These are phyloP conservation scores for Desmodesmus armatus DNA, from an alignment of 139 green algal species.

Conservation along the genomic window DNA sequence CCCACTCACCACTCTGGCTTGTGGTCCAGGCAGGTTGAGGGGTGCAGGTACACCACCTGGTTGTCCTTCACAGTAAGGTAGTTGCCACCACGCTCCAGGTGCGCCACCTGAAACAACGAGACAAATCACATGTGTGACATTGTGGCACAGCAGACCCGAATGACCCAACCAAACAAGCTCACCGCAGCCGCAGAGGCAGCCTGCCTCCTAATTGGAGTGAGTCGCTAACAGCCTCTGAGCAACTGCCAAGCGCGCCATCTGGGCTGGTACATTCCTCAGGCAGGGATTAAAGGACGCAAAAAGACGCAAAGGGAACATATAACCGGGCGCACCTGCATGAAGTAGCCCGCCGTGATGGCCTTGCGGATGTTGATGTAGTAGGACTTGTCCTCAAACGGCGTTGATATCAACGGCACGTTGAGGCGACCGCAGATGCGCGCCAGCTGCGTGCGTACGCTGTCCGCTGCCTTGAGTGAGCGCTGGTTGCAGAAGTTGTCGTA, in stretches of 20 bases:
- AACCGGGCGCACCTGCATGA: constrained; percentile 89
- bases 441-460: constrained; percentile 96
- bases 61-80: constrained; percentile 99
- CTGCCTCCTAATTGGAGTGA: too few species aligned
- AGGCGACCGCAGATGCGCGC: constrained; percentile 81
- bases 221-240: too few species aligned
- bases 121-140: neutral
- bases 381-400: constrained; percentile 85
- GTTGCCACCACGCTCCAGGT: constrained; percentile 90
- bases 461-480: constrained; percentile 91
- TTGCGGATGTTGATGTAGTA: constrained; percentile 99
- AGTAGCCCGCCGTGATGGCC: constrained; percentile 93
- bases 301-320: too few species aligned
- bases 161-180: too few species aligned
- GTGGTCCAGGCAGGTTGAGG: constrained; percentile 92
- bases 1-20: constrained; percentile 95
- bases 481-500: constrained; percentile 98
- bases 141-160: too few species aligned
- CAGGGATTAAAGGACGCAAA: neutral
- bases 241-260: too few species aligned
- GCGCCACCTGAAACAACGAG: constrained; percentile 73
- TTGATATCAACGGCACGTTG: constrained; percentile 83
- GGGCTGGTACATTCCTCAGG: too few species aligned
- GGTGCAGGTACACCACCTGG: constrained; percentile 96
- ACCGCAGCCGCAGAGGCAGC: too few species aligned